Percentiles rank a stretch among this genome's conserved stretches.
Evolutionary conservation across 169 alveolate species (phyloP).

Genomic region (Cyclospora cayetanensis): DNA sequence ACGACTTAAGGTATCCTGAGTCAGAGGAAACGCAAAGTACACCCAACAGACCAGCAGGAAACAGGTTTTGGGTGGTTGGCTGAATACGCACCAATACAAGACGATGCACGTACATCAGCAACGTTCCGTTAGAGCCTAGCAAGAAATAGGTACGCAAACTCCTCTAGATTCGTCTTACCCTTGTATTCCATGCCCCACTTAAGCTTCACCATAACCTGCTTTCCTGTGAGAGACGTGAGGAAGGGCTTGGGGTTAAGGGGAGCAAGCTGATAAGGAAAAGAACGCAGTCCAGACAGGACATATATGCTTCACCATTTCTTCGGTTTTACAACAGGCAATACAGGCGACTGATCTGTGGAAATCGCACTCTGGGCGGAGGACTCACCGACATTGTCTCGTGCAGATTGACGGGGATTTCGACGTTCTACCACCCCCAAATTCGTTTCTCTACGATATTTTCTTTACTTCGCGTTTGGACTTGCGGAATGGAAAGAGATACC

Average conservation of each 20-base stretch:
- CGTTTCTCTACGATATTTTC: too few species aligned
- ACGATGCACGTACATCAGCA: too few species aligned
- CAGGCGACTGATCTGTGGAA: not conserved
- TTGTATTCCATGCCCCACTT: constrained; percentile 97
- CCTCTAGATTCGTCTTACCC: constrained; percentile 87
- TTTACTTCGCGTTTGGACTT: too few species aligned
- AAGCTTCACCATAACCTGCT: constrained; percentile 90
- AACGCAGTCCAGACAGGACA: too few species aligned
- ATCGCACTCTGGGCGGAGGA: not conserved
- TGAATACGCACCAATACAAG: constrained; percentile 65
- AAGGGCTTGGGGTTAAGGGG: constrained; percentile 96
- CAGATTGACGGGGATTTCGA: not conserved
- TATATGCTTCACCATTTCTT: too few species aligned
- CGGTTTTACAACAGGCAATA: too few species aligned
- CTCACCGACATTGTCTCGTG: constrained; percentile 26
- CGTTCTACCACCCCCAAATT: too few species aligned
- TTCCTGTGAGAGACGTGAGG: constrained; percentile 89
- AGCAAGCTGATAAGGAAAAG: constrained; percentile 85
- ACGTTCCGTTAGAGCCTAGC: too few species aligned
- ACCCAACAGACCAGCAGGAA: not conserved
- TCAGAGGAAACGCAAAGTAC: not conserved
- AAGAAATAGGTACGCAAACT: too few species aligned
- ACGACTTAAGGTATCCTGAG: constrained; percentile 86
- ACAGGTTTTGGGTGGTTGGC: constrained; percentile 63
- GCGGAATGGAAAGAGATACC: too few species aligned